phyloP scores from a whole-genome alignment of 2,329 filamentous ascomycete species.

The Trichoderma guizhouense region DNA sequence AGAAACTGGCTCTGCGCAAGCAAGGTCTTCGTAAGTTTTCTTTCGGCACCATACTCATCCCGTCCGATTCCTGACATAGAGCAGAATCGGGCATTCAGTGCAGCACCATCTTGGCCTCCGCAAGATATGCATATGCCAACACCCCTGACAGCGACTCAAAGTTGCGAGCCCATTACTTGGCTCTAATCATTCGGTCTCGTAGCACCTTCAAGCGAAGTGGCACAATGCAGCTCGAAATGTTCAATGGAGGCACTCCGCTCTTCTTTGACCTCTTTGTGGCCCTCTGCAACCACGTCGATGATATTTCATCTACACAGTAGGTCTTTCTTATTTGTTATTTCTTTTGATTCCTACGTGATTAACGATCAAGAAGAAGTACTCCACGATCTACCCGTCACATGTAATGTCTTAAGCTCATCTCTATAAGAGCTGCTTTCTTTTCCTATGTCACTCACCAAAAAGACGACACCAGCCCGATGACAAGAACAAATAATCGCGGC shows the following conservation, averaged over 20 bases:
- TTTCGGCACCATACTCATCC: not conserved
- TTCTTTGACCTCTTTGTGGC: slow-evolving; percentile 95
- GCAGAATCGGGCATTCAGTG: slow-evolving; percentile 74
- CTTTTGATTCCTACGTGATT: not conserved
- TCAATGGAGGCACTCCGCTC: slow-evolving; percentile 72
- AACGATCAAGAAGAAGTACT: slow-evolving; percentile 31
- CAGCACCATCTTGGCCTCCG: slow-evolving; percentile 79
- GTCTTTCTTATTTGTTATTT: slow-evolving; percentile 26
- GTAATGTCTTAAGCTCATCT: slow-evolving; percentile 22
- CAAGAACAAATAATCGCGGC: not conserved
- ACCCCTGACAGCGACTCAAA: slow-evolving; percentile 91
- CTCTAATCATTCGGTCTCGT: slow-evolving; percentile 84
- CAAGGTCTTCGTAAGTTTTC: slow-evolving; percentile 70
- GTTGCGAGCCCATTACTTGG: slow-evolving; percentile 84
- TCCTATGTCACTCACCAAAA: slow-evolving; percentile 21
- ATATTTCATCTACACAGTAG: slow-evolving; percentile 57
- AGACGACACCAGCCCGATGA: not conserved
- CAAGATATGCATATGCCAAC: slow-evolving; percentile 84
- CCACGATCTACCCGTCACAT: slow-evolving; percentile 48
- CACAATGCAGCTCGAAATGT: slow-evolving; percentile 96
- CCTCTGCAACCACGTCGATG: slow-evolving; percentile 84
- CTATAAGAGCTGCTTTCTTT: not conserved
- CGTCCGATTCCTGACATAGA: slow-evolving; percentile 14
- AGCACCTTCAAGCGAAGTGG: slow-evolving; percentile 89
- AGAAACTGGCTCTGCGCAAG: slow-evolving; percentile 80